A percentile compares a stretch with the other conserved stretches of the same genome.
Evolutionary conservation across 163 green algal genomes (phyloP).

Genomic region (Dunaliella salina): DNA sequence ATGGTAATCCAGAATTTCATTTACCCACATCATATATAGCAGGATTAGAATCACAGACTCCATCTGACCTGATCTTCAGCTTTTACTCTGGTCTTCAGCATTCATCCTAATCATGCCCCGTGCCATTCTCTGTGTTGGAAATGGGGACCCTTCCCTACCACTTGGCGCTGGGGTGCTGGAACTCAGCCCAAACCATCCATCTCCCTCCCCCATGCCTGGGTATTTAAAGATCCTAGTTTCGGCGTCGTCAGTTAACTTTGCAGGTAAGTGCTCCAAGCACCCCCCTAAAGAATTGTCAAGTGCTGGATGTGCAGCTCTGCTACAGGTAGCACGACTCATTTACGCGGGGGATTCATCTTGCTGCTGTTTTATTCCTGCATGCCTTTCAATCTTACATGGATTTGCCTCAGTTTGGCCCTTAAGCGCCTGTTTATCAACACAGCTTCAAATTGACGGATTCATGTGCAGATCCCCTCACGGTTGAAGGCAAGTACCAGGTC

Average conservation of each 20-base stretch:
- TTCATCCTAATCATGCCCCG: background rate
- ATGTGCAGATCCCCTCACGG: constrained; percentile 21
- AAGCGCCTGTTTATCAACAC: background rate
- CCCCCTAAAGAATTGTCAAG: too few species aligned
- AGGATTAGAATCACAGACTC: too few species aligned
- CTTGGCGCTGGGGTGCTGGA: constrained; percentile 20
- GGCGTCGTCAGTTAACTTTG: background rate
- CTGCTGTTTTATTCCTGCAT: too few species aligned
- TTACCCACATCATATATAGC: background rate
- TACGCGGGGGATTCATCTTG: too few species aligned
- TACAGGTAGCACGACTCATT: too few species aligned
- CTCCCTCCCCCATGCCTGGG: background rate
- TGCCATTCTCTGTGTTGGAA: constrained; percentile 22
- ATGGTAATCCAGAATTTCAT: background rate
- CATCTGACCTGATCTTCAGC: background rate
- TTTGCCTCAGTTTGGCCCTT: background rate
- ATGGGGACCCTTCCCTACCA: constrained; percentile 20
- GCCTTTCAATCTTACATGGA: too few species aligned
- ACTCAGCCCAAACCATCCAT: background rate
- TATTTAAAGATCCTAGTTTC: background rate
- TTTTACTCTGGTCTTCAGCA: background rate
- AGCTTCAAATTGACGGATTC: background rate
- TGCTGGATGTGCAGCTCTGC: too few species aligned
- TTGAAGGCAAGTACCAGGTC: constrained; percentile 69
- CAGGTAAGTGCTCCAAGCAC: background rate